Evolutionary conservation across 2,329 filamentous ascomycete genomes (phyloP).

Genomic region (Domatiomyces catenatus): DNA sequence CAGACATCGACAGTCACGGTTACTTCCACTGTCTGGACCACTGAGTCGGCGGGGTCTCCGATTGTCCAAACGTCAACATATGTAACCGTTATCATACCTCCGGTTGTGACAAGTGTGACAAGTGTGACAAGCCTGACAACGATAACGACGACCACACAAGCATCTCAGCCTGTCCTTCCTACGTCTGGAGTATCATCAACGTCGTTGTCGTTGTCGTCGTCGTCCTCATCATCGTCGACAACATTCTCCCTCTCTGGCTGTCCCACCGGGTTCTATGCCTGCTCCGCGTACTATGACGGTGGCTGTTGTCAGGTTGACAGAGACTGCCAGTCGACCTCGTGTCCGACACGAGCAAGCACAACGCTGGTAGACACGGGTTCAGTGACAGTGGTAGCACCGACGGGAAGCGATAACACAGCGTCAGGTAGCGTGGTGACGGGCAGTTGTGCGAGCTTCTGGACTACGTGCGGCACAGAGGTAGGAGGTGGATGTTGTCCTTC

Average conservation of each 20-base stretch:
- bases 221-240: neutral
- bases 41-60: conserved; percentile 14
- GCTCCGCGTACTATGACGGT: conserved; percentile 61
- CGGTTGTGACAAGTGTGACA: conserved; percentile 18
- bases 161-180: neutral
- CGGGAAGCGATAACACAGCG: conserved; percentile 27
- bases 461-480: conserved; percentile 47
- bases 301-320: conserved; percentile 82
- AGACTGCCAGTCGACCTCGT: conserved; percentile 68
- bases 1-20: conserved; percentile 11
- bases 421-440: conserved; percentile 20
- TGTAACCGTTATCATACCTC: conserved; percentile 21
- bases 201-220: neutral
- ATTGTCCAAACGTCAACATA: conserved; percentile 18
- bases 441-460: conserved; percentile 68
- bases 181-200: neutral
- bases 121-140: conserved; percentile 24
- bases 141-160: conserved; percentile 10
- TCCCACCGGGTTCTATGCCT: conserved; percentile 84
- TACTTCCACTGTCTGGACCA: conserved; percentile 16
- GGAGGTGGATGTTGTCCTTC: conserved; percentile 39
- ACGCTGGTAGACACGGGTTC: conserved; percentile 51
- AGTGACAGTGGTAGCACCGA: conserved; percentile 53
- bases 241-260: conserved; percentile 35
- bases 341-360: conserved; percentile 46